phyloP scores from a whole-genome alignment of 768 basidiomycete species.

The Russula dissimulans region DNA sequence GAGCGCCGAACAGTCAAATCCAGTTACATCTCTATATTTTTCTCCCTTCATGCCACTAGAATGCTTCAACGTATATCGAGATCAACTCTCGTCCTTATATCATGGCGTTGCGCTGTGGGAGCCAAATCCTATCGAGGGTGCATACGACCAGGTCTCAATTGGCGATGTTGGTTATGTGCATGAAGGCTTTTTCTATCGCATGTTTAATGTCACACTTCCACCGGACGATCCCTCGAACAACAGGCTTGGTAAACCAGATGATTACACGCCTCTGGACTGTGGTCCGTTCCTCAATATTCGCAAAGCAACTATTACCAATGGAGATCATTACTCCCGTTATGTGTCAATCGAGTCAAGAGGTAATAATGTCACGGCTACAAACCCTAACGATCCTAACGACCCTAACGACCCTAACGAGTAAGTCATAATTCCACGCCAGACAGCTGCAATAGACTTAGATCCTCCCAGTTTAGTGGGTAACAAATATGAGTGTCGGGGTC shows the following conservation, averaged over 20 bases:
- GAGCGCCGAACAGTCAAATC: no score
- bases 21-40: no score
- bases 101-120: neutral
- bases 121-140: no score
- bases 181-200: no score
- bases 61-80: constrained; percentile 4
- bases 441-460: no score
- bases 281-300: neutral
- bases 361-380: no score
- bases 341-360: no score
- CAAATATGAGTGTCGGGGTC: neutral
- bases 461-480: neutral
- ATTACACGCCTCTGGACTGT: neutral
- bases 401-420: neutral
- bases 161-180: no score
- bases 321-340: neutral
- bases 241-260: no score
- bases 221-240: no score
- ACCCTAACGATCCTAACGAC: neutral
- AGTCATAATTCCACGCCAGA: neutral
- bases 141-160: no score
- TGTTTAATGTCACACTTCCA: no score
- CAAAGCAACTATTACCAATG: neutral
- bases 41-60: neutral
- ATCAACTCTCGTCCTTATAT: neutral